phyloP scores from a whole-genome alignment of 768 basidiomycete species.

The Phylloporus sp. region DNA sequence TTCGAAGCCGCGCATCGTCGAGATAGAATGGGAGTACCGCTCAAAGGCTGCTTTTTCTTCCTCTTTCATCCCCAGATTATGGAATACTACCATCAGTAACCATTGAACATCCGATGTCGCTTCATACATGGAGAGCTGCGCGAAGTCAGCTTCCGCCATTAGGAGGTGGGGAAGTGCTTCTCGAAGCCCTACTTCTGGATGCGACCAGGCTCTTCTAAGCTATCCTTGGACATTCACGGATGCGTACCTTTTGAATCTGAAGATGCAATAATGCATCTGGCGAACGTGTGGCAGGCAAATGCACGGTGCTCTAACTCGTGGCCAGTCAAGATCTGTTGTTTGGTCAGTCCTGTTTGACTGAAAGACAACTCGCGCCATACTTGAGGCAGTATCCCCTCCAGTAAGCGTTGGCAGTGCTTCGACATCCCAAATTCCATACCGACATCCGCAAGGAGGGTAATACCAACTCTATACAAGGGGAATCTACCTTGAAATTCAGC shows the following conservation, averaged over 20 bases:
- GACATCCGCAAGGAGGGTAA: constrained; percentile 73
- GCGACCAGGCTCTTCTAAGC: constrained; percentile 13
- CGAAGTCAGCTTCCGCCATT: constrained; percentile 66
- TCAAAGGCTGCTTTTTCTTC: constrained; percentile 55
- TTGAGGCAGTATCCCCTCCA: constrained; percentile 83
- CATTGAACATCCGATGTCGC: constrained; percentile 70
- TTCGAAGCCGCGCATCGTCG: constrained; percentile 40
- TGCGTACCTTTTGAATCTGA: constrained; percentile 44
- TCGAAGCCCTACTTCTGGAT: constrained; percentile 36
- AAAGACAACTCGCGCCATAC: constrained; percentile 34
- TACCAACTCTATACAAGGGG: constrained; percentile 61
- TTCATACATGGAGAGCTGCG: constrained; percentile 51
- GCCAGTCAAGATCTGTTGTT: constrained; percentile 60
- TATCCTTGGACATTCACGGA: neutral
- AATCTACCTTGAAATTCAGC: constrained; percentile 74
- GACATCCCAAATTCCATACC: constrained; percentile 76
- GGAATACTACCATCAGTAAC: constrained; percentile 63
- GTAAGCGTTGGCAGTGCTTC: constrained; percentile 54
- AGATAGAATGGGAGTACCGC: constrained; percentile 46
- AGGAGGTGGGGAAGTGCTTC: constrained; percentile 60
- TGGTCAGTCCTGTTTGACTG: neutral
- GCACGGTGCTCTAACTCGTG: constrained; percentile 75
- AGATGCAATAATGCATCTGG: constrained; percentile 69
- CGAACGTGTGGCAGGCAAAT: constrained; percentile 67
- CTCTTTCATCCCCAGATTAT: constrained; percentile 56